phyloP scores from a whole-genome alignment of 2,329 filamentous ascomycete species.

The Pseudopithomyces chartarum region DNA sequence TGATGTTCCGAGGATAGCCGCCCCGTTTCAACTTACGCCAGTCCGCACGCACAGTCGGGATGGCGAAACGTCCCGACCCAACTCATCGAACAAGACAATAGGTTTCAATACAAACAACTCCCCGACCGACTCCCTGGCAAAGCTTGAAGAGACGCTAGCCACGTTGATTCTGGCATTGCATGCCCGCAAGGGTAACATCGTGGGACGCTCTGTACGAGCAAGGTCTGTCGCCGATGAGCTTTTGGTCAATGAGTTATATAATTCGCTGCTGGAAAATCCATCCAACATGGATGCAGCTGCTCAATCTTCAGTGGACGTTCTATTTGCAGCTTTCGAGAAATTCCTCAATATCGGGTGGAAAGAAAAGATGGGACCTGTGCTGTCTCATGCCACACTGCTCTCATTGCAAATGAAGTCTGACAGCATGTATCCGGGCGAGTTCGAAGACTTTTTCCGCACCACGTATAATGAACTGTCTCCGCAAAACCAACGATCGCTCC shows the following conservation, averaged over 20 bases:
- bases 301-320: conserved; percentile 78
- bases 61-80: conserved; percentile 38
- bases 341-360: conserved; percentile 88
- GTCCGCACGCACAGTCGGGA: conserved; percentile 44
- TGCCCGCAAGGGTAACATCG: conserved; percentile 83
- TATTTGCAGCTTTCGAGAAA: conserved; percentile 93
- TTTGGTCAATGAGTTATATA: conserved; percentile 87
- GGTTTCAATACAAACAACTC: conserved; percentile 29
- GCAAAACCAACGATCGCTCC: conserved; percentile 75
- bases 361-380: conserved; percentile 83
- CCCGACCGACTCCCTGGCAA: conserved; percentile 57
- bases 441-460: conserved; percentile 62
- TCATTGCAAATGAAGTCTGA: conserved; percentile 70
- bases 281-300: conserved; percentile 75
- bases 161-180: conserved; percentile 83
- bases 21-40: conserved; percentile 40
- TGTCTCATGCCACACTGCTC: conserved; percentile 72
- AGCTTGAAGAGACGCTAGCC: conserved; percentile 82
- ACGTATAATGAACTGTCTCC: conserved; percentile 59
- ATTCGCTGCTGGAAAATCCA: conserved; percentile 81
- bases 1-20: conserved; percentile 42
- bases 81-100: conserved; percentile 39
- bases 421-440: conserved; percentile 73
- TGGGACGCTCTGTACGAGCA: conserved; percentile 75
- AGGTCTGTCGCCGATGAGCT: conserved; percentile 75